These are phyloP conservation scores for Aspergillus carbonarius DNA, from an alignment of 2,329 filamentous ascomycete species.

Conservation along the genomic window DNA sequence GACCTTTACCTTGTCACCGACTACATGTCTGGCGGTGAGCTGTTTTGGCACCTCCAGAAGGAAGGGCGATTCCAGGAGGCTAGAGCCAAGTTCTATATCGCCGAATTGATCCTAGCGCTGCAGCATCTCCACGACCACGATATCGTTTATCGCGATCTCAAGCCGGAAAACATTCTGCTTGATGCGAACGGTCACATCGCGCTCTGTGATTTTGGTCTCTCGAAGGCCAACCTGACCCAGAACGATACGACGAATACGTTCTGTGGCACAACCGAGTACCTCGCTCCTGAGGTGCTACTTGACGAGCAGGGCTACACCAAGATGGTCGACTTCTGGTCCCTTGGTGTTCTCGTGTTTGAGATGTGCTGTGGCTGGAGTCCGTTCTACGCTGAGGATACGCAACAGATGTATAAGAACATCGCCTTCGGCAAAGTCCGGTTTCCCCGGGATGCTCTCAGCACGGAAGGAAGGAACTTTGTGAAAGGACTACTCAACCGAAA, in stretches of 20 bases:
- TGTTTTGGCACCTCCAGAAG: conserved; percentile 98
- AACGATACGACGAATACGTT: conserved; percentile 99
- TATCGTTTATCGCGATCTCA: conserved; percentile 95
- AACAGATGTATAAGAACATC: conserved; percentile 99
- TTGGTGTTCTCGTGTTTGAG: conserved; percentile 95
- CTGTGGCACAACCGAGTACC: conserved; percentile 95
- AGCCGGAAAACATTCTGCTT: conserved; percentile 94
- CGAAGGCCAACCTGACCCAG: conserved; percentile 94
- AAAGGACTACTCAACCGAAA: conserved; percentile 97
- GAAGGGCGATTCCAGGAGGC: conserved; percentile 94
- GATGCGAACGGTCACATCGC: conserved; percentile 98
- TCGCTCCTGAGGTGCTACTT: conserved; percentile 90
- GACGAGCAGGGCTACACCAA: conserved; percentile 98
- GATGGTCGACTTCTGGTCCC: conserved; percentile 99
- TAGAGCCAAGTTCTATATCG: conserved; percentile 97
- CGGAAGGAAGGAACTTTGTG: conserved; percentile 95
- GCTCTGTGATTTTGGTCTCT: conserved; percentile 94
- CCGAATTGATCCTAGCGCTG: conserved; percentile 90
- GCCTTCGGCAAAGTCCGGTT: conserved; percentile 98
- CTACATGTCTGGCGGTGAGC: conserved; percentile 97
- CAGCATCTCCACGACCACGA: conserved; percentile 95
- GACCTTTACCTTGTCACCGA: conserved; percentile 98
- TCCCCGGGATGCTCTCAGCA: conserved; percentile 87
- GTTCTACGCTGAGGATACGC: conserved; percentile 97
- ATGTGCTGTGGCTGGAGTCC: conserved; percentile 99